Evolutionary conservation across 345 rosid species (phyloP), one percentile per base, ranked within the genome.

Genomic region (Brassica carinata): DNA sequence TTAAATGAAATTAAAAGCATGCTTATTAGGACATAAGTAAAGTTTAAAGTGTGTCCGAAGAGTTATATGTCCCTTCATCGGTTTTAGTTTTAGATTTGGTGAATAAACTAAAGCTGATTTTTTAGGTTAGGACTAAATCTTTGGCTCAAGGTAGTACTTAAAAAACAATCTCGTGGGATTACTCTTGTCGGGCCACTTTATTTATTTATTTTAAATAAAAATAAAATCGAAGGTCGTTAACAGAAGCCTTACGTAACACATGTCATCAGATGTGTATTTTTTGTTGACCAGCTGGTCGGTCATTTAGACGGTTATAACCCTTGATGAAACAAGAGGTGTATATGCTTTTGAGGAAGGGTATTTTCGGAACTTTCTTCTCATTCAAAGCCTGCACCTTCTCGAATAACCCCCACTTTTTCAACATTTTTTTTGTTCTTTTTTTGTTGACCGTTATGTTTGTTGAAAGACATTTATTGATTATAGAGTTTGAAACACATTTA

Each of bases 201-300:
- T 18, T 13, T 80, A 23, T 18, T 13, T 19, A 53, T 53, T 48
- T n/a, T n/a, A 53, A 53, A 53, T 53, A 53, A 53, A 53, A 53
- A 53, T 5, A n/a, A 14, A 48, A 5, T 1, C n/a, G 45, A 67
- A 74, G 58, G 83, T 64, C 73, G 83, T 74, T 79, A 43, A 43
- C 64, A 73, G 71, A 67, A 74, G 75, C 64, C 79, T 74, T 80
- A 74, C 79, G 83, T 80, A 74, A 74, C 75, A 70, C 8, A 69
- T 80, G 69, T 59, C 75, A 73, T 68, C 74, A 73, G 67, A 68
- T 79, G 71, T 73, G 5, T 67, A 19, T 68, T 45, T 61, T 53
- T 48, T 53, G 78, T 79, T 79, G 79, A 74, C 82, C 53, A 48
- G 17, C 38, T 34, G 51, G 64, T 78, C 58, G 71, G 38, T 13